Evolutionary conservation across 352 stramenopile species (phyloP).

Genomic region (Phytophthora lateralis): DNA sequence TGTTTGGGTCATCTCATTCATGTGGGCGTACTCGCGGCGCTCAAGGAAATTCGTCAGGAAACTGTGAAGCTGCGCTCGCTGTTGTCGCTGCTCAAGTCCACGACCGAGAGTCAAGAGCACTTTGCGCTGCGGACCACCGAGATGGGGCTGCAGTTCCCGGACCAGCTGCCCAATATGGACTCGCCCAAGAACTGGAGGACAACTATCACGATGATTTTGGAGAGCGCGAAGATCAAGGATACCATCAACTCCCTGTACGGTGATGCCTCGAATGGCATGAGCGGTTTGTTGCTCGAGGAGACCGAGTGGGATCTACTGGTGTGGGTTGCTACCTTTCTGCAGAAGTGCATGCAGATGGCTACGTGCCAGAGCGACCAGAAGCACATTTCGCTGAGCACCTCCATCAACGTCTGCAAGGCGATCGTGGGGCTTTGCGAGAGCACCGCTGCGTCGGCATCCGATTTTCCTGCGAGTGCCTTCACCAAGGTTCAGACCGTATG

Average conservation of each 20-base stretch:
- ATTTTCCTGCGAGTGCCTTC: slow-evolving; percentile 56
- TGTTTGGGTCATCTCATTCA: slow-evolving; percentile 80
- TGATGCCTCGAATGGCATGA: slow-evolving; percentile 72
- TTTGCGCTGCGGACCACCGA: slow-evolving; percentile 72
- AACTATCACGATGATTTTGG: slow-evolving; percentile 78
- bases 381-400: slow-evolving; percentile 82
- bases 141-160: slow-evolving; percentile 66
- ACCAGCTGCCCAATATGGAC: slow-evolving; percentile 70
- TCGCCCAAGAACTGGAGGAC: slow-evolving; percentile 74
- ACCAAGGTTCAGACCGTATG: slow-evolving; percentile 79
- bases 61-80: slow-evolving; percentile 79
- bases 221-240: slow-evolving; percentile 78
- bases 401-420: slow-evolving; percentile 80
- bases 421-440: slow-evolving; percentile 80
- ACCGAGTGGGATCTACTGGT: slow-evolving; percentile 82
- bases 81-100: slow-evolving; percentile 72
- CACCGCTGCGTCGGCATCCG: slow-evolving; percentile 61
- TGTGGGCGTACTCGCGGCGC: slow-evolving; percentile 57
- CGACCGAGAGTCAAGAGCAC: slow-evolving; percentile 75
- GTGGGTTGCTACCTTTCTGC: slow-evolving; percentile 72
- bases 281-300: slow-evolving; percentile 75
- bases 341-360: slow-evolving; percentile 81
- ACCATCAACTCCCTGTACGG: slow-evolving; percentile 74
- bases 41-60: slow-evolving; percentile 78
- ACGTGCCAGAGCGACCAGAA: slow-evolving; percentile 82